Evolutionary conservation across 305 asterid genomes (phyloP).

Genomic region (Fraxinus albicans): DNA sequence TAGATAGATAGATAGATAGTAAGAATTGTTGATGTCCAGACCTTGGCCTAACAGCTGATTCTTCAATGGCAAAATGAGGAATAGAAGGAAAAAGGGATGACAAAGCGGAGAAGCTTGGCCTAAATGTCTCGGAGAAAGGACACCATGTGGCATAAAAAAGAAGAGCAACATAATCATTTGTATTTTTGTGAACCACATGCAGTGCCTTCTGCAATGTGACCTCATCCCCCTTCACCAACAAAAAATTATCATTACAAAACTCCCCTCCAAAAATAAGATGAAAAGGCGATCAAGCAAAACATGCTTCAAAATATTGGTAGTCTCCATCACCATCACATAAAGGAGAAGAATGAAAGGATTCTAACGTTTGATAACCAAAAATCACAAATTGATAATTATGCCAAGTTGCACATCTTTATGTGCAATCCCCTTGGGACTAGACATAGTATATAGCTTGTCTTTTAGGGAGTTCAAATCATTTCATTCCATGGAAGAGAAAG

Average conservation of each 20-base stretch:
- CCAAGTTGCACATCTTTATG: background rate
- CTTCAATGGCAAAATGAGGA: conserved; percentile 93
- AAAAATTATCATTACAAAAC: conserved; percentile 27
- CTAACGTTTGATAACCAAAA: background rate
- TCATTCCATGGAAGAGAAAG: background rate
- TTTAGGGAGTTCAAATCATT: background rate
- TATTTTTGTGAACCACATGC: conserved; percentile 59
- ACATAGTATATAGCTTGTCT: background rate
- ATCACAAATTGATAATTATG: background rate
- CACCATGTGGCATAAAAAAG: conserved; percentile 98
- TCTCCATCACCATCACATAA: conserved; percentile 4
- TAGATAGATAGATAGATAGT: background rate
- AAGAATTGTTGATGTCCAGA: conserved; percentile 32
- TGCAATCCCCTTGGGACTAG: background rate
- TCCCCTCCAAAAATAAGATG: conserved; percentile 14
- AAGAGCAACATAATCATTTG: conserved; percentile 66
- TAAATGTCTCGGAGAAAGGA: conserved; percentile 74
- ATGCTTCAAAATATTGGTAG: background rate
- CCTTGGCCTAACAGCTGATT: conserved; percentile 93
- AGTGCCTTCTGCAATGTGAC: conserved; percentile 72
- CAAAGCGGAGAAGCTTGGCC: conserved; percentile 64
- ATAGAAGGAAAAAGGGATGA: conserved; percentile 79
- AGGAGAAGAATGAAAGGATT: background rate
- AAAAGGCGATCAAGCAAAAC: background rate
- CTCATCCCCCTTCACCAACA: conserved; percentile 76